Base-by-base conservation (phyloP, 768 basidiomycete species). In the Hemileccinum impolitum region DNA sequence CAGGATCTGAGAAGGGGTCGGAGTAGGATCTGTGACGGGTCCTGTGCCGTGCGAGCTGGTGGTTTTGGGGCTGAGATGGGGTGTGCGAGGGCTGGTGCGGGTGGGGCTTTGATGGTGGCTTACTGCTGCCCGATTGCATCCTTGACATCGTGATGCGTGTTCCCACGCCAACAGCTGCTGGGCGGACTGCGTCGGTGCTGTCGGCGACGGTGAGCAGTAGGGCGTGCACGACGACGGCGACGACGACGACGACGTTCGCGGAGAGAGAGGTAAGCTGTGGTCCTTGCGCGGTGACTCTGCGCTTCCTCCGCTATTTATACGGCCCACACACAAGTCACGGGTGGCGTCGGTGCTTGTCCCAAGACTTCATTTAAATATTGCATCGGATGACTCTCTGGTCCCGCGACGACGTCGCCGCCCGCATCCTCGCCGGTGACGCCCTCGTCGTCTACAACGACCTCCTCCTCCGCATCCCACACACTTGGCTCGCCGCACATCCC, bases 401-500 rank as follows among this genome's bases (percentile, higher is more conserved):
- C 11, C 75, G 82, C 48, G 76, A 80, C 25, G 72, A 80, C 39
- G 74, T 94, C 57, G 85, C 85, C 10, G 64, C 70, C 6, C 81
- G 81, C 59, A 88, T 95, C 59, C 77, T 90, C 63, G 72, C 72
- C 2, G 94, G 93, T 40, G 83, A 90, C 48, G 68, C 70, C 47
- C 81, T 94, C 62, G 74, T 95, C 73, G 75, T 95, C 52, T 86
- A 86, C 72, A 70, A 76, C 62, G 74, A 75, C 59, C 71, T 75
- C 48, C 78, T 86, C 57, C 77, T 86, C 43, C 77, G 77, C 40
- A 80, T 92, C 13, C 81, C 91, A 6, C 68, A 73, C 11, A 65
- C 73, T 13, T 97, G 94, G 94, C 81, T 94, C n/a, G 70, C 78
- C 4, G 74, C 79, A 4, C 95, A 98, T 64, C 96, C 96, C 1